Evolutionary conservation across 345 rosid genomes (phyloP), one percentile per base, ranked within the genome.

Genomic region (Euphorbia peplus): DNA sequence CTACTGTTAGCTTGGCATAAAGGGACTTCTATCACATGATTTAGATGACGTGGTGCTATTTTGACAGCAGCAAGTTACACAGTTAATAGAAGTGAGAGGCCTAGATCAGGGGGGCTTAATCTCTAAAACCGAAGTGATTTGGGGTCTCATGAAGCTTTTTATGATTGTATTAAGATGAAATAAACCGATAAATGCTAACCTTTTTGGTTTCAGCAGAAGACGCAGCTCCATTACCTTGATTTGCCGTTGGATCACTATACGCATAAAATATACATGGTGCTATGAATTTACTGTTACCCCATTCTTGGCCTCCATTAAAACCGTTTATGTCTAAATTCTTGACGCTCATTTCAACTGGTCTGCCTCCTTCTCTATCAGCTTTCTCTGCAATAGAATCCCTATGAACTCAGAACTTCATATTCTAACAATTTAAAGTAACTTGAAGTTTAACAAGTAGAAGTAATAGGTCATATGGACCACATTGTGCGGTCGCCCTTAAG

Each of bases 341-440:
- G 25, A 93, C 72, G 10, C 78, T 77, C 57, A 90, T 67, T 16
- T 83, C 90, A 9, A 88, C 60, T 8, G 97, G 96, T 67, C 82
- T 86, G 26, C 98, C 93, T 11, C 98, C 98, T 88, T 93, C 98
- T 79, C 97, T 84, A 59, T 93, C 97, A 35, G 54, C 77, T 79
- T 86, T 88, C 72, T 30, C 97, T 82, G 91, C 61, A 39, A 37
- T 66, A 44, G 16, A 67, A 72, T 22, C 46, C 44, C 55, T 42
- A 41, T 25, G 29, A 64, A 71, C 55, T 42, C 8, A 14, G 14
- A 42, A 42, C 47, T 42, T 14, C 47, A 42, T 42, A 6, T 42
- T 28, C 42, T 4, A 66, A 41, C 13, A 2, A 19, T 13, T 52
- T 13, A 25, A 32, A 39, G 18, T 24, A 39, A 15, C n/a, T n/a